These are phyloP conservation scores for Brettanomyces custersianus DNA, from an alignment of 805 yeast genomes.

Conservation along the genomic window DNA sequence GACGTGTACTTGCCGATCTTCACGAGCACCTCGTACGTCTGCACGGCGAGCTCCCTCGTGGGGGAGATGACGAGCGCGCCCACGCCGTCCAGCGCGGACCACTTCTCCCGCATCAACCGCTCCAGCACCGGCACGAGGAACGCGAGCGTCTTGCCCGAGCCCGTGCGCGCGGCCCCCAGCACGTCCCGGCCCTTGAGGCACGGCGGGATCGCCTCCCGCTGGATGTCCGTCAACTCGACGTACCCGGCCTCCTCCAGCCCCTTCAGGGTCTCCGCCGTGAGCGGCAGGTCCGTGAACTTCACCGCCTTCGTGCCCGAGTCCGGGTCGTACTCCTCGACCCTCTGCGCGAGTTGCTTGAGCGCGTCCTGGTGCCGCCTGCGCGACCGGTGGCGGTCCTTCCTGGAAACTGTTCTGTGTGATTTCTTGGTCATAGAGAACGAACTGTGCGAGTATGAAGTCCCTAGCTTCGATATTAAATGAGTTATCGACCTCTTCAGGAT, in stretches of 20 bases:
- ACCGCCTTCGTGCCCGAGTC: conserved; percentile 25
- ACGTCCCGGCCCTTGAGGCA: conserved; percentile 73
- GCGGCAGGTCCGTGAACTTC: conserved; percentile 72
- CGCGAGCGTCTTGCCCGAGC: conserved; percentile 86
- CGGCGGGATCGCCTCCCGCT: conserved; percentile 64
- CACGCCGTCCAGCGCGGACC: conserved; percentile 80
- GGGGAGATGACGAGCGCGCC: conserved; percentile 90
- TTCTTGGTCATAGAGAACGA: conserved; percentile 28
- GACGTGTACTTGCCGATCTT: conserved; percentile 68
- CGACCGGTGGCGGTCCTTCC: conserved; percentile 20
- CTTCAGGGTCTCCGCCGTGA: conserved; percentile 50
- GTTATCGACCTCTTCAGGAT: too few relatives aligned
- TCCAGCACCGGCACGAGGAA: conserved; percentile 76
- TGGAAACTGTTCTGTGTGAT: conserved; percentile 17
- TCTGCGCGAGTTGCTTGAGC: conserved; percentile 35
- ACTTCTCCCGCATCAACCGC: conserved; percentile 54
- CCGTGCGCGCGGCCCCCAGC: conserved; percentile 83
- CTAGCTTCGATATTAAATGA: too few relatives aligned
- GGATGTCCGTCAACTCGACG: conserved; percentile 77
- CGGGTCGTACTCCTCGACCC: conserved; percentile 47
- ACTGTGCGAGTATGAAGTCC: too few relatives aligned
- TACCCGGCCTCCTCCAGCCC: conserved; percentile 80
- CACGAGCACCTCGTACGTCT: conserved; percentile 79
- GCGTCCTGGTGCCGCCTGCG: conserved; percentile 26
- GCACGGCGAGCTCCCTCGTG: conserved; percentile 85